phyloP scores from a whole-genome alignment of 306 rosid genomes.

The Hippophae rhamnoides region DNA sequence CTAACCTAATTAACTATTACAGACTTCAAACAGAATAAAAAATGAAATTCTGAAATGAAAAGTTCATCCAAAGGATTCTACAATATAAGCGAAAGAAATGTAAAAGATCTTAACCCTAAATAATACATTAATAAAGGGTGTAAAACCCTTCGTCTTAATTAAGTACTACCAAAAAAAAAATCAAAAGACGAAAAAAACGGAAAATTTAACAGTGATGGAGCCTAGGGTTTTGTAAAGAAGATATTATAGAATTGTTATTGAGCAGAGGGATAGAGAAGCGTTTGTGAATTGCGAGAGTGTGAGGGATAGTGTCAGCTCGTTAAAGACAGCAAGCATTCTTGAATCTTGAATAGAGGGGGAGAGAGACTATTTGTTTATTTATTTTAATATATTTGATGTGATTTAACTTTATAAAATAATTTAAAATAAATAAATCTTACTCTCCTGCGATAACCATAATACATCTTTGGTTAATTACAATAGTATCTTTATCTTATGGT shows the following conservation, averaged over 20 bases:
- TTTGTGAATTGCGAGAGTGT: neutral
- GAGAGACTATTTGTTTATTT: too few species aligned
- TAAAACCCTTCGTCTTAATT: constrained; percentile 2
- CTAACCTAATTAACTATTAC: constrained; percentile 21
- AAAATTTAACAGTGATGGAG: neutral
- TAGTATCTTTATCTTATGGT: too few species aligned
- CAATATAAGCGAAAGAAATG: neutral
- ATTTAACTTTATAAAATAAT: too few species aligned
- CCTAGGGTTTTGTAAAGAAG: neutral
- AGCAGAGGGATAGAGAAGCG: neutral
- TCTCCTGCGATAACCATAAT: too few species aligned
- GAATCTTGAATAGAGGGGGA: neutral
- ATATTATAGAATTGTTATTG: constrained; percentile 3
- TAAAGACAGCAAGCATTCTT: neutral
- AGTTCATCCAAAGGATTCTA: neutral
- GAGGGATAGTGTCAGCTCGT: neutral
- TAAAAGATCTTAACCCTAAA: neutral
- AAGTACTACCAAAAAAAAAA: constrained; percentile 1
- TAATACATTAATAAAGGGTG: constrained; percentile 7
- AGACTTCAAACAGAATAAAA: neutral
- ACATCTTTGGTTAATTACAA: too few species aligned
- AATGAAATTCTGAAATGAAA: neutral
- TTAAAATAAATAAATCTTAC: too few species aligned
- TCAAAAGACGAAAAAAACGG: neutral
- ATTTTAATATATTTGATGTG: too few species aligned